Evolutionary conservation across 129 eudicot species (phyloP).

Genomic region (Scalesia atractyloides): DNA sequence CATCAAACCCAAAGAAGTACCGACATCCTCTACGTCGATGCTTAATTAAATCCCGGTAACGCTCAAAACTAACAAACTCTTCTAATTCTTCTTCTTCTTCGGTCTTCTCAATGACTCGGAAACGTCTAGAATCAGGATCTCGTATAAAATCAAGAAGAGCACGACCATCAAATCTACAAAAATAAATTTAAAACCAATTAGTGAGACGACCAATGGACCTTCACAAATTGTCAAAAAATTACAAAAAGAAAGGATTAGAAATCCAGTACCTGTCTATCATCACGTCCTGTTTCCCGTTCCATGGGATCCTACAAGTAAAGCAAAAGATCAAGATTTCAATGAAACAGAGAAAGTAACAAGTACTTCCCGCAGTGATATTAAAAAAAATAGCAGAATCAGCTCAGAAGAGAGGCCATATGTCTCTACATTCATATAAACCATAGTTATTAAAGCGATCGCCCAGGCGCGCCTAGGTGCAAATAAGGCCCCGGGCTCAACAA

Average conservation of each 20-base stretch:
- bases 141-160: conserved; percentile 98
- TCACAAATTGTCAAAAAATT: neutral
- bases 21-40: conserved; percentile 99
- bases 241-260: neutral
- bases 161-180: conserved; percentile 93
- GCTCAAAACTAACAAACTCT: conserved; percentile 99
- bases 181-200: conserved; percentile 6
- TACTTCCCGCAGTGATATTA: neutral
- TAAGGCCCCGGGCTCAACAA: too few species aligned
- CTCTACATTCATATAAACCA: conserved; percentile 3
- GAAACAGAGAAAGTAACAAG: neutral
- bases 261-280: conserved; percentile 86
- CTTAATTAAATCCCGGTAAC: conserved; percentile 99
- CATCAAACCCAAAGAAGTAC: conserved; percentile 80
- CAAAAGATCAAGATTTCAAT: conserved; percentile 19
- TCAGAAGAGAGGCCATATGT: conserved; percentile 5
- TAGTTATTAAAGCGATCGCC: too few species aligned
- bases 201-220: conserved; percentile 6
- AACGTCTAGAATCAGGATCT: conserved; percentile 69
- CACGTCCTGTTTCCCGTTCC: conserved; percentile 94
- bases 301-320: conserved; percentile 70
- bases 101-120: conserved; percentile 71
- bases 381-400: conserved; percentile 5
- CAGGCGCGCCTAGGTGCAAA: too few species aligned
- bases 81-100: conserved; percentile 98